Evolutionary conservation across 139 green algal species (phyloP).

Genomic region (Tetradesmus lagerheimii): DNA sequence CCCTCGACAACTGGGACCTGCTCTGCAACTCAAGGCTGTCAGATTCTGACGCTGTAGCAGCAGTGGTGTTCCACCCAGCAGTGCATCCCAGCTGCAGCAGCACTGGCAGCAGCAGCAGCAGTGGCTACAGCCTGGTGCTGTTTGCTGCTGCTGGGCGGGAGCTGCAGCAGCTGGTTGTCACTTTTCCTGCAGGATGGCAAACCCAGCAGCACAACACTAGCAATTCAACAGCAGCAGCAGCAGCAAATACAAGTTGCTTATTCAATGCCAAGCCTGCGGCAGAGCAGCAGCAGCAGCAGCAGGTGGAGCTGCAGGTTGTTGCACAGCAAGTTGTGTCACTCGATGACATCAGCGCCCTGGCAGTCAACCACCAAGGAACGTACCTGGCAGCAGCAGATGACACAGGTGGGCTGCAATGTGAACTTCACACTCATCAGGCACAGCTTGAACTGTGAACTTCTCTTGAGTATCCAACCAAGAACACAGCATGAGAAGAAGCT

Average conservation of each 20-base stretch:
- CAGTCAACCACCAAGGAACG: background rate
- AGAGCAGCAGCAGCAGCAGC: conserved; percentile 3
- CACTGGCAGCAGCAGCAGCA: background rate
- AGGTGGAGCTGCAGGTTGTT: background rate
- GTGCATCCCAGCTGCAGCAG: background rate
- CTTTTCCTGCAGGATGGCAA: background rate
- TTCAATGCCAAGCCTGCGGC: background rate
- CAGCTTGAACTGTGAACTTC: background rate
- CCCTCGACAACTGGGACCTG: background rate
- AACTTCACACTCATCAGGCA: background rate
- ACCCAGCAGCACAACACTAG: background rate
- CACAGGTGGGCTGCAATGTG: background rate
- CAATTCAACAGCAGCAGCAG: background rate
- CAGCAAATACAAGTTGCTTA: background rate
- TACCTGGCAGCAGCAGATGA: conserved; percentile 12
- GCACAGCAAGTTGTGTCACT: background rate
- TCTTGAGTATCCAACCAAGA: background rate
- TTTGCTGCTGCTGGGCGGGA: conserved; percentile 8
- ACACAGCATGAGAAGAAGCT: no score
- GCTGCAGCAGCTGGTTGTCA: background rate
- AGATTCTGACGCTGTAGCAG: background rate
- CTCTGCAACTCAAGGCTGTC: background rate
- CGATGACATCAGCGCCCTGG: conserved; percentile 34
- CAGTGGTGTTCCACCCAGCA: background rate
- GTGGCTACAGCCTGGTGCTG: background rate